These are phyloP conservation scores for Pleurotus pulmonarius DNA, from an alignment of 768 basidiomycete genomes.

Conservation along the genomic window DNA sequence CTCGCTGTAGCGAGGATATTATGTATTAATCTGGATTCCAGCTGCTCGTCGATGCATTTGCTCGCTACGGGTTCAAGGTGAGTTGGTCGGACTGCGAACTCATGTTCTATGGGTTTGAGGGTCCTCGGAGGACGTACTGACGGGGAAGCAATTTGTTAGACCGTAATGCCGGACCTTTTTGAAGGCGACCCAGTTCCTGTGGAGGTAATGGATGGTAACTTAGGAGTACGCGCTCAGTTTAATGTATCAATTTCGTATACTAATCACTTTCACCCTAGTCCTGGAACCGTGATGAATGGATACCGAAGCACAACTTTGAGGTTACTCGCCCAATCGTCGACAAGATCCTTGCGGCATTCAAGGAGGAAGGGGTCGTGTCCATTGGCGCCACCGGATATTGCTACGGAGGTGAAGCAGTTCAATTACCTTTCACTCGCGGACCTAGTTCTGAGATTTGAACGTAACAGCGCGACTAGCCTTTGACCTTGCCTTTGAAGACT, in stretches of 20 bases:
- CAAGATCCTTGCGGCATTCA: conserved; percentile 25
- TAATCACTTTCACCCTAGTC: background rate
- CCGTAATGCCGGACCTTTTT: conserved; percentile 11
- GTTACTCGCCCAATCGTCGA: conserved; percentile 23
- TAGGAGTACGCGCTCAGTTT: background rate
- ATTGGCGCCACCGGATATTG: conserved; percentile 31
- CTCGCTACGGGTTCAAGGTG: conserved; percentile 34
- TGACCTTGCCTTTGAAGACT: conserved; percentile 56
- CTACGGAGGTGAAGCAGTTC: conserved; percentile 15
- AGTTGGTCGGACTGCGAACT: background rate
- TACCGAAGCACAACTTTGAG: conserved; percentile 20
- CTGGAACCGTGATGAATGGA: conserved; percentile 20
- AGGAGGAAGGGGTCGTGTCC: conserved; percentile 25
- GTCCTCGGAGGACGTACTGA: no score
- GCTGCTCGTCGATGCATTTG: conserved; percentile 31
- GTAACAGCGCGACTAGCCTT: conserved; percentile 28
- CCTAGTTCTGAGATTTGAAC: conserved; percentile 20
- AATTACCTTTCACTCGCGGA: conserved; percentile 18
- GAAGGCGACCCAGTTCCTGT: conserved; percentile 9
- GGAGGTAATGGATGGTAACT: conserved; percentile 10
- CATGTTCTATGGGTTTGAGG: background rate
- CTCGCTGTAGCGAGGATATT: no score
- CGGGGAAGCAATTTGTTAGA: background rate
- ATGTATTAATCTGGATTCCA: conserved; percentile 1
- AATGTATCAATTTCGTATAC: no score